Base-by-base conservation (phyloP, 257 asterid species). In the Coffea eugenioides region DNA sequence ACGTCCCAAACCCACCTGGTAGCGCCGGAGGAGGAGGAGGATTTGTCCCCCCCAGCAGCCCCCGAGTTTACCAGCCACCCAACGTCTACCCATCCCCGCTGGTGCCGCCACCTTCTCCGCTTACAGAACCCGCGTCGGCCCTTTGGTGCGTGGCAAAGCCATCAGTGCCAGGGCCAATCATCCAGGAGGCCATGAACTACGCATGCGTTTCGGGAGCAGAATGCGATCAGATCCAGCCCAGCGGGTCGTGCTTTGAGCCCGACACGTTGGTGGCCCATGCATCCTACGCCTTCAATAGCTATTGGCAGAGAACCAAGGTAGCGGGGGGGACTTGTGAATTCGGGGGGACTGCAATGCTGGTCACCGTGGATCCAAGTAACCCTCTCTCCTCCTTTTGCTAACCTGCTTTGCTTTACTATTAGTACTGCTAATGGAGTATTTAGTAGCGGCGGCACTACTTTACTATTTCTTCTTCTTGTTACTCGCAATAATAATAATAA, bases 131-230 rank as follows among this genome's bases (percentile, higher is more conserved):
- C 0, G 0, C 77, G 3, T 90, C 83, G 52, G 86, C 94, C 20
- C 82, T 88, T 83, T 94, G 99, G 98, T 96, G 99, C 71, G 98
- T 96, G 82, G 99, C 97, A 3, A 96, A 96, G 93, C 91, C 98
- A 0, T 74, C 98, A 2, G 98, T 96, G 31, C 98, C 98, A 0
- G 98, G 88, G 23, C 99, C 99, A 0, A 92, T 96, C 62, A 92
- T 92, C 49, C 90, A 86, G 84, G 99, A 96, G 85, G 97, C 98
- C 0, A 91, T 96, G 97, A 91, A 94, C 86, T 96, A 92, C 57
- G 99, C 99, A 0, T 96, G 99, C 52, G 97, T 87, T 4, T 92
- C 96, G 2, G 99, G 99, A 49, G 99, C 97, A 2, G 97, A 91
- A 5, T 96, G 99, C 59, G 80, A 83, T 9, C 91, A 88, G 85